phyloP scores from a whole-genome alignment of 1,139 yeast genomes.

The Saccharomyces hybrid region DNA sequence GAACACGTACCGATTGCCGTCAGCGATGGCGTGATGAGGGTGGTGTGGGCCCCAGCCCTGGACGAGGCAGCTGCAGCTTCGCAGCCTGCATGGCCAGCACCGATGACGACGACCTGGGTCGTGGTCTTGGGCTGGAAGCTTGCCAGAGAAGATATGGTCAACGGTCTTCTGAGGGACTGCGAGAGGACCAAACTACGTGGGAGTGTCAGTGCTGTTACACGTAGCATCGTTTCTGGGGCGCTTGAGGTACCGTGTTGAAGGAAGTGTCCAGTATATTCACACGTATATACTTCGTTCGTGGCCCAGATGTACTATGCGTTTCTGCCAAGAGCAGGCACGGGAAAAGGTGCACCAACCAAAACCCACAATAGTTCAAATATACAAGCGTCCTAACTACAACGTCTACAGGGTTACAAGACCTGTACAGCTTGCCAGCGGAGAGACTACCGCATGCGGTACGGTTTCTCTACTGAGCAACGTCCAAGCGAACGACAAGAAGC shows the following conservation, averaged over 20 bases:
- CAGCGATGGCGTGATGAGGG: constrained; percentile 69
- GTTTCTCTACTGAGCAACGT: no score
- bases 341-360: no score
- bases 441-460: no score
- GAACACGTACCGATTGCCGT: constrained; percentile 87
- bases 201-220: not conserved
- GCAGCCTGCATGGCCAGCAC: constrained; percentile 99
- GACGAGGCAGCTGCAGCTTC: constrained; percentile 96
- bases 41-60: constrained; percentile 65
- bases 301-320: not conserved
- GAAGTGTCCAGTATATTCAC: not conserved
- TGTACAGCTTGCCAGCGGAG: no score
- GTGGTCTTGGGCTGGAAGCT: constrained; percentile 36
- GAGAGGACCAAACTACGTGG: not conserved
- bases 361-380: no score
- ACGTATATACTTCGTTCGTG: no score
- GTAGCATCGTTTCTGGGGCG: not conserved
- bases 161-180: not conserved
- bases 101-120: constrained; percentile 69
- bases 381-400: not conserved
- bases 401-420: not conserved
- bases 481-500: no score
- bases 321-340: not conserved
- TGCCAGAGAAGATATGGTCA: constrained; percentile 19
- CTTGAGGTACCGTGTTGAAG: not conserved